Evolutionary conservation across 1,284 basidiomycete species (phyloP).

Genomic region (Takashimella koratensis): DNA sequence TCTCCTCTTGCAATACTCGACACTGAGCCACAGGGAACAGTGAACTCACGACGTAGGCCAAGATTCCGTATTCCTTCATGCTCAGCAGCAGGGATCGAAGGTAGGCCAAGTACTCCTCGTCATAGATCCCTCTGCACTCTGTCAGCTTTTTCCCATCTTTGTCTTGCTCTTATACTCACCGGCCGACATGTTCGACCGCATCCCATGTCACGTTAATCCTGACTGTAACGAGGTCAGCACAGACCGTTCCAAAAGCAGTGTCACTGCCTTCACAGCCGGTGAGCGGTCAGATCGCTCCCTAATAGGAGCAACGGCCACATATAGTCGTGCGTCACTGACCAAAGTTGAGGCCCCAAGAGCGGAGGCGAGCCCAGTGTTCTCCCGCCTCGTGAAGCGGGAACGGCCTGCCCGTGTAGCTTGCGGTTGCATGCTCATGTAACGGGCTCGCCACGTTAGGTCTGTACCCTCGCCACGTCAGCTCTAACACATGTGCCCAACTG

Average conservation of each 20-base stretch:
- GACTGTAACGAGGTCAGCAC: too few relatives aligned
- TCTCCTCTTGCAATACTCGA: too few relatives aligned
- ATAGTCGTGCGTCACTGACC: too few relatives aligned
- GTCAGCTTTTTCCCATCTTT: too few relatives aligned
- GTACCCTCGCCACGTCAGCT: not conserved
- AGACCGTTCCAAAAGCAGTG: too few relatives aligned
- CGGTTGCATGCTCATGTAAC: constrained; percentile 53
- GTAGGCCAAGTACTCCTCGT: constrained; percentile 78
- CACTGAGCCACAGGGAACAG: too few relatives aligned
- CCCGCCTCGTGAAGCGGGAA: constrained; percentile 79
- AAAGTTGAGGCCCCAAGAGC: constrained; percentile 81
- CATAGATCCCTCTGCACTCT: constrained; percentile 77
- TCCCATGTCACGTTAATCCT: constrained; percentile 94
- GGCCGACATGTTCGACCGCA: constrained; percentile 84
- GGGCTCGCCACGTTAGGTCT: not conserved
- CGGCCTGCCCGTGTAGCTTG: constrained; percentile 76
- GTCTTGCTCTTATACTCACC: too few relatives aligned
- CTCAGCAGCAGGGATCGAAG: constrained; percentile 67
- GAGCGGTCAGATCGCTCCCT: constrained; percentile 35
- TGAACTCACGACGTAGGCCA: constrained; percentile 83
- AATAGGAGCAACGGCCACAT: too few relatives aligned
- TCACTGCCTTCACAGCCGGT: constrained; percentile 8
- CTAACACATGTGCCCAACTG: not conserved
- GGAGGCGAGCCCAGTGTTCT: constrained; percentile 71
- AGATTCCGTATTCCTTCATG: constrained; percentile 75